Evolutionary conservation across 2,329 filamentous ascomycete genomes (phyloP).

Genomic region (Fusarium sp.): DNA sequence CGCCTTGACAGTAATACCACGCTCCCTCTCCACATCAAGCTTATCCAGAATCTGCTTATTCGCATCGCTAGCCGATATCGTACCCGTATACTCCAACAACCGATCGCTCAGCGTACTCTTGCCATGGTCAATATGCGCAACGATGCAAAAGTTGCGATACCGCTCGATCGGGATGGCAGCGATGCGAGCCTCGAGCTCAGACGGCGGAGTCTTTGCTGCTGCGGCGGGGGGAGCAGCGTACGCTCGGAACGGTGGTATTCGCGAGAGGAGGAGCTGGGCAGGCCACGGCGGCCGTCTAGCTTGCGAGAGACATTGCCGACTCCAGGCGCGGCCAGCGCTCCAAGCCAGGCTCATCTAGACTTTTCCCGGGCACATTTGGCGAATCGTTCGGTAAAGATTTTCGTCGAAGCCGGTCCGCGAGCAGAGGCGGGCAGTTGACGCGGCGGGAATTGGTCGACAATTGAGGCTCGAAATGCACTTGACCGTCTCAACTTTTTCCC

Average conservation of each 20-base stretch:
- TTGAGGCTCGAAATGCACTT: slow-evolving; percentile 9
- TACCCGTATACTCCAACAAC: slow-evolving; percentile 92
- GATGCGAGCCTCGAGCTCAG: slow-evolving; percentile 65
- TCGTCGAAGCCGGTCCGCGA: slow-evolving; percentile 10
- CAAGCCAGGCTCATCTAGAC: slow-evolving; percentile 53
- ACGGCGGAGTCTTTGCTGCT: slow-evolving; percentile 47
- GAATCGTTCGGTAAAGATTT: background rate
- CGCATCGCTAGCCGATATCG: slow-evolving; percentile 80
- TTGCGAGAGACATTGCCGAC: slow-evolving; percentile 49
- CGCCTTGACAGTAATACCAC: slow-evolving; percentile 98
- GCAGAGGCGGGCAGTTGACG: slow-evolving; percentile 3
- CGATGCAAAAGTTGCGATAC: slow-evolving; percentile 97
- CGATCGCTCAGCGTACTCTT: slow-evolving; percentile 96
- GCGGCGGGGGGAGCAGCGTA: slow-evolving; percentile 15
- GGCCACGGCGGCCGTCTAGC: slow-evolving; percentile 34
- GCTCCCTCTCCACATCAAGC: slow-evolving; percentile 93
- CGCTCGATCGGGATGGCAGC: slow-evolving; percentile 81
- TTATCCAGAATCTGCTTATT: slow-evolving; percentile 99
- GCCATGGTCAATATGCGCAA: slow-evolving; percentile 98
- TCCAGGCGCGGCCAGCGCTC: slow-evolving; percentile 53
- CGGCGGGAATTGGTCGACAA: slow-evolving; percentile 8
- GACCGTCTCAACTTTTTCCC: slow-evolving; percentile 17
- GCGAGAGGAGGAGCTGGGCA: slow-evolving; percentile 14
- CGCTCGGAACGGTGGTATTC: slow-evolving; percentile 6
- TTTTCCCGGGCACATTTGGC: slow-evolving; percentile 40